Evolutionary conservation across 2,329 filamentous ascomycete genomes (phyloP).

Genomic region (Trichoderma arundinaceum): DNA sequence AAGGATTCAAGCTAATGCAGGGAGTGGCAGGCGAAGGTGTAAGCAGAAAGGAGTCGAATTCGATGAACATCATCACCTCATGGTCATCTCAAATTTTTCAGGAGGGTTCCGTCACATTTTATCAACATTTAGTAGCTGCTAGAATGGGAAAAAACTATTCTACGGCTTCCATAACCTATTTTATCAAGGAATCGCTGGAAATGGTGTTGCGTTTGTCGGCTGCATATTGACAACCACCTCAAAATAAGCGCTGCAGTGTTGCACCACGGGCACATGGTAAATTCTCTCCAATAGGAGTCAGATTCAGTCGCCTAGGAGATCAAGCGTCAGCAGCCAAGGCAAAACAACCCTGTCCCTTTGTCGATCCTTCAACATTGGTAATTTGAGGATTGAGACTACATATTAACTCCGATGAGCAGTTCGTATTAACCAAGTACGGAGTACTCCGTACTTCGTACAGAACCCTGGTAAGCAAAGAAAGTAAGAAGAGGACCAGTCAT

Average conservation of each 20-base stretch:
- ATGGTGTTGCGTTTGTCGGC: background rate
- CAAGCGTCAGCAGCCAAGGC: background rate
- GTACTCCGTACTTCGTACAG: no score
- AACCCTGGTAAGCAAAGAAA: no score
- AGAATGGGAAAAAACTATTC: no score
- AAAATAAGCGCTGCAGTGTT: background rate
- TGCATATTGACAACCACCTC: background rate
- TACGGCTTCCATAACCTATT: background rate
- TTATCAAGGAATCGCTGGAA: background rate
- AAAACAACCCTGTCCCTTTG: background rate
- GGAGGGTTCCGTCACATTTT: no score
- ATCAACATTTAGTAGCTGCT: no score
- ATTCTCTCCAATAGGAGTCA: background rate
- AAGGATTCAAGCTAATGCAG: conserved; percentile 26
- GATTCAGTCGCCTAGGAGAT: background rate
- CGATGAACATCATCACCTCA: background rate
- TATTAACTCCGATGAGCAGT: no score
- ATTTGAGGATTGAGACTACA: background rate
- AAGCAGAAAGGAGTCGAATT: background rate
- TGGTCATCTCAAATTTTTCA: background rate
- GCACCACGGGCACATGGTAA: background rate
- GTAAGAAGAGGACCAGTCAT: no score
- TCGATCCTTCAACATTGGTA: background rate
- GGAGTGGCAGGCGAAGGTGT: background rate
- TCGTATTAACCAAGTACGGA: no score